Conservation (phyloP, 2,329 filamentous ascomycete genomes). For the Colletotrichum sp. region DNA sequence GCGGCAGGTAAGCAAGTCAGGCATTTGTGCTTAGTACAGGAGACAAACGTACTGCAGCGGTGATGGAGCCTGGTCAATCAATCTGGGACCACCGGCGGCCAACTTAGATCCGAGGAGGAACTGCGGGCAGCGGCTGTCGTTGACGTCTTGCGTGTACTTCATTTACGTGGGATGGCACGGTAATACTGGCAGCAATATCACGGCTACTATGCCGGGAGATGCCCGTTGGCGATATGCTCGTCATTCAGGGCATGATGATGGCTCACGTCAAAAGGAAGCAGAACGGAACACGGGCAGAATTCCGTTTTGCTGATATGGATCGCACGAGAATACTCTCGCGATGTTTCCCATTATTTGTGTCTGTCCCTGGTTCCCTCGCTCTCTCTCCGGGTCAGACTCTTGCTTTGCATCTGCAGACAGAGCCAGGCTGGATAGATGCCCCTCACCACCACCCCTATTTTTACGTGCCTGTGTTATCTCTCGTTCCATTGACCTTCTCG, state of each 20-base stretch:
- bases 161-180: background rate
- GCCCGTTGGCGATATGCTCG: background rate
- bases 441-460: background rate
- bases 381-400: background rate
- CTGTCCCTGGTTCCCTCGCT: background rate
- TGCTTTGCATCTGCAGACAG: background rate
- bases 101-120: background rate
- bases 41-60: background rate
- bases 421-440: background rate
- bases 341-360: background rate
- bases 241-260: slow-evolving; percentile 11
- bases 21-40: background rate
- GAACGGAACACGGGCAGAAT: background rate
- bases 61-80: background rate
- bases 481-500: slow-evolving; percentile 18
- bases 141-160: background rate
- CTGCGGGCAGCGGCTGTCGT: background rate
- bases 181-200: background rate
- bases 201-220: background rate
- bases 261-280: background rate
- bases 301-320: background rate
- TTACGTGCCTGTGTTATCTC: background rate
- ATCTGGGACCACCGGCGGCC: background rate
- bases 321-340: background rate
- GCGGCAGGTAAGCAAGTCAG: background rate